A percentile compares a stretch with the other conserved stretches of the same genome.
Evolutionary conservation across 345 rosid species (phyloP).

Genomic region (Punica granatum): DNA sequence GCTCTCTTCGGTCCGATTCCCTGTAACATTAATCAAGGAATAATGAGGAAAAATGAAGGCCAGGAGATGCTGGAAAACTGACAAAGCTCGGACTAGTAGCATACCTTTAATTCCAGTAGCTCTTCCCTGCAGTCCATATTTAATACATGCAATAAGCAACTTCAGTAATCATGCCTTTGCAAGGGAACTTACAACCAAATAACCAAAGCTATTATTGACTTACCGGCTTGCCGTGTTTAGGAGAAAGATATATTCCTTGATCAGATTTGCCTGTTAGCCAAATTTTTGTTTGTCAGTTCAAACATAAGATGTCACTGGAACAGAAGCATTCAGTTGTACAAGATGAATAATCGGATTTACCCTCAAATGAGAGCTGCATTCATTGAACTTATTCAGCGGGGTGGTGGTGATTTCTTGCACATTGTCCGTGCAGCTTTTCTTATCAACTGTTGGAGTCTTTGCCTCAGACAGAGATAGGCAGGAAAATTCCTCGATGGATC

Average conservation of each 20-base stretch:
- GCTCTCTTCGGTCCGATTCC: constrained; percentile 82
- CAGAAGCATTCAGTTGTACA: neutral
- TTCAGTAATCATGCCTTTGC: neutral
- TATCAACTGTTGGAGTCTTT: constrained; percentile 44
- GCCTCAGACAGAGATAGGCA: constrained; percentile 21
- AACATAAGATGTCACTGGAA: neutral
- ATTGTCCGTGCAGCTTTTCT: constrained; percentile 13
- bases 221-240: constrained; percentile 75
- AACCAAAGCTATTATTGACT: constrained; percentile 1
- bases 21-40: constrained; percentile 20
- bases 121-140: constrained; percentile 50
- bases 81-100: neutral
- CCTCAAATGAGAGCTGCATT: constrained; percentile 53
- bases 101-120: constrained; percentile 68
- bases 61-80: neutral
- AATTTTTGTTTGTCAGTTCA: neutral
- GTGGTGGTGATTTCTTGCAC: constrained; percentile 23
- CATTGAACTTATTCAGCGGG: constrained; percentile 47
- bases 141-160: neutral
- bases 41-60: neutral
- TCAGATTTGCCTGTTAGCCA: constrained; percentile 44
- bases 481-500: constrained; percentile 2
- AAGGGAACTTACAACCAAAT: neutral
- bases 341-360: constrained; percentile 17
- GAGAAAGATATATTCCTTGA: constrained; percentile 56